A percentile compares a stretch with the other conserved stretches of the same genome.
These are phyloP conservation scores for Quercus gilva DNA, from an alignment of 306 rosid genomes.

Conservation along the genomic window DNA sequence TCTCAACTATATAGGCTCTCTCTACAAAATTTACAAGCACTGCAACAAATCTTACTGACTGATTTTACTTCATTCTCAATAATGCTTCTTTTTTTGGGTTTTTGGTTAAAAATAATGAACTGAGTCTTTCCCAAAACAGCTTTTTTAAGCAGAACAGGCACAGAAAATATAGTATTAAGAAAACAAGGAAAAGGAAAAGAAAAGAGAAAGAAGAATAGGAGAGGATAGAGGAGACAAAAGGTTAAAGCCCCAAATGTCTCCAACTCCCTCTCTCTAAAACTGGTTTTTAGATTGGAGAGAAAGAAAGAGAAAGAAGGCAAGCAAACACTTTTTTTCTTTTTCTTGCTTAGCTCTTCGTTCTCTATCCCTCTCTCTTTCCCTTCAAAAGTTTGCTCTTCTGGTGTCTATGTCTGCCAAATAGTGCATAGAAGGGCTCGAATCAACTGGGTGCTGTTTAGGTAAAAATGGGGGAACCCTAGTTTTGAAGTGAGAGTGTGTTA, in stretches of 20 bases:
- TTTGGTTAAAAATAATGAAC: constrained; percentile 7
- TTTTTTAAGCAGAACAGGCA: not conserved
- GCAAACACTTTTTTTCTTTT: constrained; percentile 11
- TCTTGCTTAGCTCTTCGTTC: constrained; percentile 60
- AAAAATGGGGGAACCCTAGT: constrained; percentile 62
- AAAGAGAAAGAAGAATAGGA: constrained; percentile 19
- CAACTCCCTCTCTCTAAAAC: constrained; percentile 41
- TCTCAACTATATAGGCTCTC: not conserved
- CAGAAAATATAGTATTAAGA: not conserved
- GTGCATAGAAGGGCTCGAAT: constrained; percentile 13
- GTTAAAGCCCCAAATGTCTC: constrained; percentile 54
- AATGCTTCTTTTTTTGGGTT: not conserved
- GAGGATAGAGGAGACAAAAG: constrained; percentile 60
- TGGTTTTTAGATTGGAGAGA: constrained; percentile 34
- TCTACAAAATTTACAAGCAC: not conserved
- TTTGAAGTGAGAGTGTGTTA: constrained; percentile 12
- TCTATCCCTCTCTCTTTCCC: constrained; percentile 50
- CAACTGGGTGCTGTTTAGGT: constrained; percentile 1
- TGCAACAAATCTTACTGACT: not conserved
- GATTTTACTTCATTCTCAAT: constrained; percentile 13
- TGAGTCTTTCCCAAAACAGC: constrained; percentile 14
- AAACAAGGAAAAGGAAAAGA: not conserved
- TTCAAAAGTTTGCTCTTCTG: not conserved
- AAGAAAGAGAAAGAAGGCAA: constrained; percentile 68
- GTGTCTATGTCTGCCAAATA: not conserved